Evolutionary conservation across 2,329 filamentous ascomycete genomes (phyloP), one percentile per base, ranked within the genome.

Genomic region (Colletotrichum cuscutae): DNA sequence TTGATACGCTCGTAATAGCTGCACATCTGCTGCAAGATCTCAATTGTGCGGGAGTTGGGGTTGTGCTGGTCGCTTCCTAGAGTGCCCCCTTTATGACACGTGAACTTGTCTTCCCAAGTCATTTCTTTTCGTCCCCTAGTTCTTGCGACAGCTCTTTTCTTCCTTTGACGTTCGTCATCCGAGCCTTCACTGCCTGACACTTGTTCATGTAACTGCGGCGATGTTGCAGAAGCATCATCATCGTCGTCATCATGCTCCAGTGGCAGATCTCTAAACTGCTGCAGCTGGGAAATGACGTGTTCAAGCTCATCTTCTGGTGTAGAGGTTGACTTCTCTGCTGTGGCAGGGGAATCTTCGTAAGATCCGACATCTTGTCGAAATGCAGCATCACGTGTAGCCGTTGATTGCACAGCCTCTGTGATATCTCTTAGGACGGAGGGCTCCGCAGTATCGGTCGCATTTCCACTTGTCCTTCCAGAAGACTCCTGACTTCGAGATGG

Each of bases 31-130:
- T 95, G 89, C 5, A 98, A 85, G 2, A 97, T 85, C 59, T 93
- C 88, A 63, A 98, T 95, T 0, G 94, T 97, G 13, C 88, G 85
- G 1, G 86, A 84, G 79, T 98, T 98, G 0, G 94, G 94, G 76
- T 93, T 94, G 13, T 84, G 79, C 0, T 82, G 78, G 15, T 82
- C 79, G 4, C 80, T 79, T 42, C 85, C 81, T 62, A 82, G 84
- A 2, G 82, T 85, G 11, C 89, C 88, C 2, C 87, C 88, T 42
- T 81, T 84, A 79, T 89, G 87, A 77, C 89, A 91, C 15, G 85
- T 83, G 73, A 90, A 91, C 1, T 83, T 83, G 35, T 88, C 86
- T 68, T 88, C 84, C 73, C 84, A 86, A 4, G 77, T 37, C 9
- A 81, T 76, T 1, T 76, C 73, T 71, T 84, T 84, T 35, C 69